Evolutionary conservation across 345 rosid genomes (phyloP).

Genomic region (Boechera divaricarpa): DNA sequence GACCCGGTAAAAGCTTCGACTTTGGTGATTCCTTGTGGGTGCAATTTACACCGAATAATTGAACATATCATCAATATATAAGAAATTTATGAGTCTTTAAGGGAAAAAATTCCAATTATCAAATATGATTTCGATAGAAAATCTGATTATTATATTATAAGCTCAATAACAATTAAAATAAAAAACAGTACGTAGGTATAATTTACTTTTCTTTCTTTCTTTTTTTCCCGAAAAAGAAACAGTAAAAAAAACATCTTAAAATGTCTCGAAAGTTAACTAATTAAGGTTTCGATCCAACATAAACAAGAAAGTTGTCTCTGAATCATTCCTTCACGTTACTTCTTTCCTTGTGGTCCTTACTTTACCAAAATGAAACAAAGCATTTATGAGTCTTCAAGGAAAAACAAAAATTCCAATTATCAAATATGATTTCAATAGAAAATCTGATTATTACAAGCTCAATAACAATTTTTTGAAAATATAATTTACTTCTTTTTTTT

Average conservation of each 20-base stretch:
- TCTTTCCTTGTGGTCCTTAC: conserved; percentile 33
- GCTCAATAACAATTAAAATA: too few relatives aligned
- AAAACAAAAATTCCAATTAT: not conserved
- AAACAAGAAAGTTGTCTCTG: conserved; percentile 31
- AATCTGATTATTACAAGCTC: too few relatives aligned
- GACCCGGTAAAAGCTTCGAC: not conserved
- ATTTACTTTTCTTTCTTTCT: too few relatives aligned
- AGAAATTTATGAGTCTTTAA: not conserved
- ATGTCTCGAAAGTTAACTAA: conserved; percentile 30
- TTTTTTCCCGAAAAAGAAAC: too few relatives aligned
- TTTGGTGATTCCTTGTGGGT: not conserved
- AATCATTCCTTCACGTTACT: conserved; percentile 29
- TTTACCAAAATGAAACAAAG: conserved; percentile 12
- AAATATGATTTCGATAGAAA: not conserved
- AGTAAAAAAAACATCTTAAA: conserved; percentile 12
- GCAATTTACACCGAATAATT: not conserved
- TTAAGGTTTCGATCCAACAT: conserved; percentile 40
- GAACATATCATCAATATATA: not conserved
- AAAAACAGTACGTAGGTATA: too few relatives aligned
- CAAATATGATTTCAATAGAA: not conserved
- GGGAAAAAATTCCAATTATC: not conserved
- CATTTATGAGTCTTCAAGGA: not conserved
- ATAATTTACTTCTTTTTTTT: too few relatives aligned
- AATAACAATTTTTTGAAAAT: too few relatives aligned
- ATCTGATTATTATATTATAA: too few relatives aligned